Evolutionary conservation across 2,329 filamentous ascomycete genomes (phyloP), one percentile per base, ranked within the genome.

Genomic region (Epichloe gansuensis): DNA sequence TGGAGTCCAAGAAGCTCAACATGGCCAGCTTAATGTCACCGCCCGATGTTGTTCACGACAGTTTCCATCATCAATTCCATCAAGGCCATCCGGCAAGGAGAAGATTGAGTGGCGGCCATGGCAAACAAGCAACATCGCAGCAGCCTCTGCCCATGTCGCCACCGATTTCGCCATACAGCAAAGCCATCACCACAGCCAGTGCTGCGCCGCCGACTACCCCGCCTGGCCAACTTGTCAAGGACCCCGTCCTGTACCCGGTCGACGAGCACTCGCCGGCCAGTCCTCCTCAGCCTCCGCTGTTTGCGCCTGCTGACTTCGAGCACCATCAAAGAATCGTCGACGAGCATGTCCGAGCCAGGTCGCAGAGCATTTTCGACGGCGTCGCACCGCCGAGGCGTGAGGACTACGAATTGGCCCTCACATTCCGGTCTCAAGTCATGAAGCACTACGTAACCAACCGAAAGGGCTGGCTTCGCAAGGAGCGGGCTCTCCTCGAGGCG

Each of bases 21-120:
- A 76, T 78, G 57, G 74, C 65, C 68, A 81, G 70, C 55, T 68
- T 83, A 54, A 81, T 83, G 75, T 83, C 81, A 23, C 81, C 81
- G 35, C 80, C 80, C 23, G 80, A 82, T 39, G 69, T 70, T n/a
- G 63, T 72, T 37, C 73, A 71, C 48, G 79, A 83, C 57, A 78
- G 66, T 59, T 83, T 82, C 63, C 65, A 21, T 21, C 17, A 21
- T 21, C 17, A 21, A 21, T 21, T 21, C 17, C 17, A 60, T 46
- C 66, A 69, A 21, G 42, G 42, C 35, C 21, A 28, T 35, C 41
- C 53, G 61, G n/a, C 35, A 3, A 7, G 38, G 42, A 45, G 46
- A 13, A 55, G 53, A 41, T 54, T 39, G 8, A 53, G 50, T 34
- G 44, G 43, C 38, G 35, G 48, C 60, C 55, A 63, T 59, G 62